Base-by-base conservation (phyloP, 2,329 filamentous ascomycete genomes). In the Colletotrichum salicis region DNA sequence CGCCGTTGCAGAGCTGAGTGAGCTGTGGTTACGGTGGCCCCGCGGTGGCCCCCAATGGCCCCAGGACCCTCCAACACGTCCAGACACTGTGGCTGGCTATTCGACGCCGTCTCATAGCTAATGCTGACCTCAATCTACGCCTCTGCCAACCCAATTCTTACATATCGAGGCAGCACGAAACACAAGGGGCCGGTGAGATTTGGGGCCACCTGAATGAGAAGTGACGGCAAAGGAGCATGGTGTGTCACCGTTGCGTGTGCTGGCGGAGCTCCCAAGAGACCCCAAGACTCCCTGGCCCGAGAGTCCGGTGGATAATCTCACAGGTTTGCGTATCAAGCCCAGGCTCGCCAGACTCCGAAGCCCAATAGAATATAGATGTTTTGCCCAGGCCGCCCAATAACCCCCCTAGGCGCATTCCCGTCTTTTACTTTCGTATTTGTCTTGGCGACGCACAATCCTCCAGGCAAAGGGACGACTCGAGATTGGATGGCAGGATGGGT, bases 301-400 rank as follows among this genome's bases (percentile, higher is more conserved):
- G 7, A n/a, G 57, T 63, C 69, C 41, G 45, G 54, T 65, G 45
- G 69, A 60, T 69, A 54, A 64, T 64, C 69, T 41, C 65, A 64
- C 55, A 59, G n/a, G 45, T 59, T 45, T n/a, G 63, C 58, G 58
- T 64, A 33, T 64, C 35, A 29, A 37, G 64, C 45, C 69, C 64
- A 71, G 64, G 58, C 58, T 59, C 69, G 69, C 45, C 64, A 69
- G 35, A 71, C 15, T 45, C 59, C 65, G 59, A 55, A 71, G 22
- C 27, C 59, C 69, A 69, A 63, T 63, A 69, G 27, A 29, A 29
- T 29, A 29, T 29, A 29, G 45, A 64, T 52, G 67, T 48, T 63
- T 52, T 64, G 69, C 69, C 69, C 55, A 71, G 65, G 56, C 69
- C 65, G 45, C 29, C 45, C 41, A 45, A n/a, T 45, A 19, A 7